Conservation (phyloP, 2,329 filamentous ascomycete genomes). For the Podosphaera xanthii region DNA sequence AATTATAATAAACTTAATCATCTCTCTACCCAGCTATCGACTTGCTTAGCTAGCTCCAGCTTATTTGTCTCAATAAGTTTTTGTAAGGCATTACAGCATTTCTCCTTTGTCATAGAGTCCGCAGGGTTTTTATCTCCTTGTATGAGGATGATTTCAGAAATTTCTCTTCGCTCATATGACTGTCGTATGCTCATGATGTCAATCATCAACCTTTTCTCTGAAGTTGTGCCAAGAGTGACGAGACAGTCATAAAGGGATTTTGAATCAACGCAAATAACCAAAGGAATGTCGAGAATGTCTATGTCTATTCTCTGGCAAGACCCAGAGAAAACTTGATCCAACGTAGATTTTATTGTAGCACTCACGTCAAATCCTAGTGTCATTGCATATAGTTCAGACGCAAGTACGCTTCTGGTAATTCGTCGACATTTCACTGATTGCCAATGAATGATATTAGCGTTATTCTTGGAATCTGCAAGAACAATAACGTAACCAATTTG, state of each 20-base stretch:
- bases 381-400: not conserved
- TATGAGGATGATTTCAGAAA: not conserved
- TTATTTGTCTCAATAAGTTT: too few relatives aligned
- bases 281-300: not conserved
- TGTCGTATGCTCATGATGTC: not conserved
- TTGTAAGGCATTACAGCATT: too few relatives aligned
- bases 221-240: not conserved
- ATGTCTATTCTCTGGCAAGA: not conserved
- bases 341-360: not conserved
- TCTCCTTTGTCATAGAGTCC: too few relatives aligned
- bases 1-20: too few relatives aligned
- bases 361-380: conserved; percentile 2
- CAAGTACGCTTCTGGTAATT: too few relatives aligned
- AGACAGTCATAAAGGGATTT: conserved; percentile 1
- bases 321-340: not conserved
- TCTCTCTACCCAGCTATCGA: too few relatives aligned
- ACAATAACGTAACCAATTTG: too few relatives aligned
- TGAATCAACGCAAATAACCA: not conserved
- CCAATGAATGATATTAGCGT: too few relatives aligned
- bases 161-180: not conserved
- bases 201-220: not conserved
- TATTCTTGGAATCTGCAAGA: too few relatives aligned
- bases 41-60: too few relatives aligned
- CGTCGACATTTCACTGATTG: too few relatives aligned
- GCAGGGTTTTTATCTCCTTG: not conserved